These are phyloP conservation scores for Spathaspora girioi DNA, from an alignment of 805 yeast genomes.

Conservation along the genomic window DNA sequence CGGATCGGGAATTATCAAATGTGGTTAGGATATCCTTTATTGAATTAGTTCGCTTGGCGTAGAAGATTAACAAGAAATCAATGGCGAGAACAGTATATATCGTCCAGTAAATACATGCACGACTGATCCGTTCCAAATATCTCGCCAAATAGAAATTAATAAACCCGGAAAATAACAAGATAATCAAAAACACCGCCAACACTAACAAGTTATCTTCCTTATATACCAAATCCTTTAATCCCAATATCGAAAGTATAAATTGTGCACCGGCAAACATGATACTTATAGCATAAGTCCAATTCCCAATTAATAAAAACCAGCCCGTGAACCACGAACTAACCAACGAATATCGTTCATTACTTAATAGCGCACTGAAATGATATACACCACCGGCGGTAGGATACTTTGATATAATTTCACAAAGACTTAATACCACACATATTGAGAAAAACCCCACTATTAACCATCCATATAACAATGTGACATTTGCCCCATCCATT, in stretches of 20 bases:
- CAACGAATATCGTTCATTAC: conserved; percentile 53
- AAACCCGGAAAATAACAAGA: conserved; percentile 58
- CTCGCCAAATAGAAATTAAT: conserved; percentile 60
- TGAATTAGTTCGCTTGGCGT: conserved; percentile 56
- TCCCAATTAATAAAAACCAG: conserved; percentile 70
- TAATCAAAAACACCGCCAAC: conserved; percentile 50
- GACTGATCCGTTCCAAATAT: conserved; percentile 60
- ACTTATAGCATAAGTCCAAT: conserved; percentile 73
- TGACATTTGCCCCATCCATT: conserved; percentile 73
- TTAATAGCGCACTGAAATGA: conserved; percentile 70
- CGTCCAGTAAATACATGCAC: conserved; percentile 72
- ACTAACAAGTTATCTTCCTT: conserved; percentile 55
- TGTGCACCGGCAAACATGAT: conserved; percentile 76
- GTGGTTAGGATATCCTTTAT: conserved; percentile 56
- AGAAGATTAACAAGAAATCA: conserved; percentile 58
- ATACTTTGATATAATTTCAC: conserved; percentile 74
- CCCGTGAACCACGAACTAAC: conserved; percentile 75
- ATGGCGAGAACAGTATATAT: conserved; percentile 65
- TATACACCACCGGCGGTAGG: conserved; percentile 77
- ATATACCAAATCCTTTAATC: conserved; percentile 56
- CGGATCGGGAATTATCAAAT: conserved; percentile 70
- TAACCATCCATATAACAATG: conserved; percentile 73
- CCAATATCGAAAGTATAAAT: conserved; percentile 62
- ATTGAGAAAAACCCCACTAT: conserved; percentile 61
- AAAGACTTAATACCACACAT: conserved; percentile 64